A percentile compares a stretch with the other conserved stretches of the same genome.
Evolutionary conservation across 345 rosid genomes (phyloP).

Genomic region (Chamaenerion angustifolium): DNA sequence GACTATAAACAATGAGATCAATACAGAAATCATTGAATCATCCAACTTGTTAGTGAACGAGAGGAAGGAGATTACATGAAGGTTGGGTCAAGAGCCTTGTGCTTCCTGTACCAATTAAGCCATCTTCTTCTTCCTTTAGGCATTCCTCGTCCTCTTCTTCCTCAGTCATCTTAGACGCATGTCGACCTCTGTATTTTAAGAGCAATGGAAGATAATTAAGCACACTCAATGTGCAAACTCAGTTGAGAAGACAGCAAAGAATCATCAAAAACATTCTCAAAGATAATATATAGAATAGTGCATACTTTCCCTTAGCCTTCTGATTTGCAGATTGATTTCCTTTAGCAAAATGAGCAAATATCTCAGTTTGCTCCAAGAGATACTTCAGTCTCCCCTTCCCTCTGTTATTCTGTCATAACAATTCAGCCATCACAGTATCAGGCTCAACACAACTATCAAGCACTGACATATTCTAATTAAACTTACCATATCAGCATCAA

Average conservation of each 20-base stretch:
- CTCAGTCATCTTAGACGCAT: slow-evolving; percentile 92
- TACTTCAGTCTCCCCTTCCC: slow-evolving; percentile 89
- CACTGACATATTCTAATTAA: background rate
- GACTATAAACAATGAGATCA: too few relatives aligned
- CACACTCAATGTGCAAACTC: too few relatives aligned
- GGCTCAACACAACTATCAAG: background rate
- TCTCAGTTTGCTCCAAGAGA: slow-evolving; percentile 91
- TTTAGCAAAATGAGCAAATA: slow-evolving; percentile 96
- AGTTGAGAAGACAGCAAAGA: background rate
- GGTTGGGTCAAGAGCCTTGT: slow-evolving; percentile 90
- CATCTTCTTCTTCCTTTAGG: slow-evolving; percentile 91
- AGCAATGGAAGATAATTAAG: background rate
- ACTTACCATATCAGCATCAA: slow-evolving; percentile 87
- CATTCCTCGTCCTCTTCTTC: slow-evolving; percentile 99
- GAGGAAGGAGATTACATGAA: slow-evolving; percentile 37
- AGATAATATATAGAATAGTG: background rate
- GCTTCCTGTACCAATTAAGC: slow-evolving; percentile 60
- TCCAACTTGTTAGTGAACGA: background rate
- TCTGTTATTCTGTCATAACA: slow-evolving; percentile 48
- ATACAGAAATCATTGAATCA: background rate
- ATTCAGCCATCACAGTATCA: background rate
- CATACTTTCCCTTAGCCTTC: slow-evolving; percentile 78
- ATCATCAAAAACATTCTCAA: background rate
- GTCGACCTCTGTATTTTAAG: slow-evolving; percentile 64
- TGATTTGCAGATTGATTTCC: slow-evolving; percentile 57